Evolutionary conservation across 352 stramenopile species (phyloP).

Genomic region (Globisporangium alternatum): DNA sequence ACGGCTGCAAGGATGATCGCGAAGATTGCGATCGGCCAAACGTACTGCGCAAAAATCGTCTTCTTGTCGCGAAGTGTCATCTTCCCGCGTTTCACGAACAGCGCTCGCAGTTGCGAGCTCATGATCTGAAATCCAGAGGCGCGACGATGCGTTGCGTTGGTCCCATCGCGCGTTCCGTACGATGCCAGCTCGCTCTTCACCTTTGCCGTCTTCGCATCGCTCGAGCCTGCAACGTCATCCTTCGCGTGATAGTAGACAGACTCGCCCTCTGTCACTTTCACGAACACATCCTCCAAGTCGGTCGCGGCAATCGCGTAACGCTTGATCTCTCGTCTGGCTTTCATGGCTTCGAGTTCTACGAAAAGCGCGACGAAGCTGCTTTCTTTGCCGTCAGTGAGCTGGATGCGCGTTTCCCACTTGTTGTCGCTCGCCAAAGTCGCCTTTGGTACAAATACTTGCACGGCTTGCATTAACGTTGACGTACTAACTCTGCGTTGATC

Average conservation of each 20-base stretch:
- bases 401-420: constrained; percentile 90
- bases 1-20: constrained; percentile 46
- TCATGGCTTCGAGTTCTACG: constrained; percentile 74
- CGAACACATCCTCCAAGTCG: constrained; percentile 99
- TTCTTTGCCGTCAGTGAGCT: constrained; percentile 92
- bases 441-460: constrained; percentile 87
- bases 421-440: constrained; percentile 64
- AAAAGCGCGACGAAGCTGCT: constrained; percentile 91
- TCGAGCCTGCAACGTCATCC: constrained; percentile 27
- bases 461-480: constrained; percentile 27
- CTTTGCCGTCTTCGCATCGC: constrained; percentile 4
- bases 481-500: constrained; percentile 17
- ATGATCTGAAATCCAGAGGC: constrained; percentile 20
- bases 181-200: constrained; percentile 14
- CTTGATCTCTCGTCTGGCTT: constrained; percentile 62
- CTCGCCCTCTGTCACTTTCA: constrained; percentile 89
- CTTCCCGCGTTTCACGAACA: constrained; percentile 57
- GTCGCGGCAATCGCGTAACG: constrained; percentile 97
- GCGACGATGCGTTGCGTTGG: background rate
- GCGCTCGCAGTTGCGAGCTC: constrained; percentile 41
- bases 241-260: constrained; percentile 72
- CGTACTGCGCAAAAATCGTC: constrained; percentile 57
- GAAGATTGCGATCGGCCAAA: constrained; percentile 68
- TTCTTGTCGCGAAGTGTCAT: constrained; percentile 61
- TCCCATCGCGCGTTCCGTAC: constrained; percentile 2